Percentiles rank a stretch among this genome's conserved stretches.
Conservation (phyloP, 768 basidiomycete genomes). For the Trametes villosa region DNA sequence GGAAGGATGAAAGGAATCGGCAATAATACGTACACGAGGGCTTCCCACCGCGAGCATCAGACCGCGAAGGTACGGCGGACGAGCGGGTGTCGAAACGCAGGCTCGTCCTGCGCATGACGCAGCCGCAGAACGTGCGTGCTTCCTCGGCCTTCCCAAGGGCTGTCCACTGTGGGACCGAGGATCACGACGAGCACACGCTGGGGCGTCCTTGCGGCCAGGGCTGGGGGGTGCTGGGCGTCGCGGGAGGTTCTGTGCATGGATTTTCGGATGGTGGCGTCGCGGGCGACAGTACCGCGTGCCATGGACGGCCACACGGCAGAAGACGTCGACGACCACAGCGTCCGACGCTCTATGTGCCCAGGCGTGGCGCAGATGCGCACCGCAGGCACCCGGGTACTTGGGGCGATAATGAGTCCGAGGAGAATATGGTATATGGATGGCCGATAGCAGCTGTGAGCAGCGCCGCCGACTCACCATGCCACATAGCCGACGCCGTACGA, state of each 20-base stretch:
- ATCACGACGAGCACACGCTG: background rate
- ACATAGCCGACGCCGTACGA: background rate
- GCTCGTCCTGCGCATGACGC: constrained; percentile 3
- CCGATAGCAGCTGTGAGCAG: too few species aligned
- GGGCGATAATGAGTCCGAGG: background rate
- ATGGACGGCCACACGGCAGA: background rate
- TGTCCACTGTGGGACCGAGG: constrained; percentile 14
- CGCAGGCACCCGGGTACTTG: background rate
- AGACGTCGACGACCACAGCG: background rate
- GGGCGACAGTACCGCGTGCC: background rate
- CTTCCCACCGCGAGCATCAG: background rate
- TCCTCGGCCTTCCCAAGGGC: constrained; percentile 14
- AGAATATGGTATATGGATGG: too few species aligned
- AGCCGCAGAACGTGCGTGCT: background rate
- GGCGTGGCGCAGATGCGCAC: background rate
- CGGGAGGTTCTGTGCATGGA: constrained; percentile 1
- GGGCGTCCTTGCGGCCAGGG: background rate
- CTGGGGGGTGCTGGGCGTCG: background rate
- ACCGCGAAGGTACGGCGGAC: background rate
- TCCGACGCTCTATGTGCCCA: background rate
- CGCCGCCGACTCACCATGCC: background rate
- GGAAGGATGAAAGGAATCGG: background rate
- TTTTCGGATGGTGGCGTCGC: constrained; percentile 18
- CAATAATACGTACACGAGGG: background rate
- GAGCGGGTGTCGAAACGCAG: background rate